These are phyloP conservation scores for Trichaptum fuscoviolaceum DNA, from an alignment of 768 basidiomycete genomes.

Conservation along the genomic window DNA sequence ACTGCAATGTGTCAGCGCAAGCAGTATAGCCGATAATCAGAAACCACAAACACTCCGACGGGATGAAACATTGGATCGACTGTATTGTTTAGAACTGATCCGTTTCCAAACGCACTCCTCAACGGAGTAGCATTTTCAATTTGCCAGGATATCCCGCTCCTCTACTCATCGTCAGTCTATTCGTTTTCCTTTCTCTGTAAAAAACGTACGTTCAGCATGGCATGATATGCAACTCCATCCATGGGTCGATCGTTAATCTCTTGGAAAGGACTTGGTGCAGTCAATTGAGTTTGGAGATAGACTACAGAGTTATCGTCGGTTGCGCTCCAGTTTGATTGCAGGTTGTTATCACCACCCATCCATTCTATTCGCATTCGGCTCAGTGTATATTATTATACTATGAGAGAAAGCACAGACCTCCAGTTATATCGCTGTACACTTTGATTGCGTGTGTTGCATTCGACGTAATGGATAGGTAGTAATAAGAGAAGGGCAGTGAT, in stretches of 20 bases:
- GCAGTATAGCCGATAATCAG: not conserved
- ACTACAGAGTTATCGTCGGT: not conserved
- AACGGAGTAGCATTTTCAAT: not conserved
- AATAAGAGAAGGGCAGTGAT: constrained; percentile 23
- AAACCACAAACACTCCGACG: too few species aligned
- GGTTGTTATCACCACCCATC: not conserved
- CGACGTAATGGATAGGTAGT: constrained; percentile 14
- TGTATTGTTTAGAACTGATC: too few species aligned
- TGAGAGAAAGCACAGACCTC: constrained; percentile 27
- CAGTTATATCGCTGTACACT: constrained; percentile 22
- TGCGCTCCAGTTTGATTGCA: constrained; percentile 7
- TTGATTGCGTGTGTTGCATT: constrained; percentile 19
- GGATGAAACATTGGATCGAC: too few species aligned
- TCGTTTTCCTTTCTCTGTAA: too few species aligned
- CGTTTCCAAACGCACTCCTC: not conserved
- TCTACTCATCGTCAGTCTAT: too few species aligned
- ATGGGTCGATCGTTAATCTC: constrained; percentile 1
- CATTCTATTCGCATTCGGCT: not conserved
- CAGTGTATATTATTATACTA: constrained; percentile 65
- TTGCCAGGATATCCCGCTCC: not conserved
- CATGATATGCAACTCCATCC: constrained; percentile 7
- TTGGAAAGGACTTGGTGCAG: constrained; percentile 5
- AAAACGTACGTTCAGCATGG: not conserved
- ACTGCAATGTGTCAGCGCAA: constrained; percentile 1
- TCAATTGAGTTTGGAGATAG: constrained; percentile 6